Evolutionary conservation across 148 eudicot genomes (phyloP), one percentile per base, ranked within the genome.

Genomic region (Dysphania ambrosioides): DNA sequence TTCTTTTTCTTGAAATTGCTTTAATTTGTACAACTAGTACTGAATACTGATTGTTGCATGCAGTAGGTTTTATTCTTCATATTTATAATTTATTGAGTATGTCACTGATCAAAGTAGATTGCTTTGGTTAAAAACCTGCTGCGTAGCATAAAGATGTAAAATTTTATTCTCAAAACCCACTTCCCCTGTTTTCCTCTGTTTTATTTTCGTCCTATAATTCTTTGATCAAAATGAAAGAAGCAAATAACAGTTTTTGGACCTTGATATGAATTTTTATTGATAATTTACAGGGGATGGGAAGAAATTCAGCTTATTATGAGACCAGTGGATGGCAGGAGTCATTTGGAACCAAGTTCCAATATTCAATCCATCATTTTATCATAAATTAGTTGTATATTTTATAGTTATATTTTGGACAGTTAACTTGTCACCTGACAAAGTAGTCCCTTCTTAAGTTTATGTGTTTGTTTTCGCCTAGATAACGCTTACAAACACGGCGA

Each of bases 261-360:
- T 68, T 44, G 35, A 42, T 16, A n/a, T n/a, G n/a, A n/a, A n/a
- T n/a, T n/a, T n/a, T n/a, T n/a, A n/a, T n/a, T 70, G 2, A 30
- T 24, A 13, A 26, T 44, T 44, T 53, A 40, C 59, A 77, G 80
- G 78, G 72, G 23, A 34, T 3, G 8, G 77, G 68, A 67, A 36
- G 70, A 53, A 71, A 66, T 66, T 78, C 78, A 15, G 72, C 12
- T 2, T 36, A 36, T 66, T 60, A 64, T 26, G 79, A 81, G 55
- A 26, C 27, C 47, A 61, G 71, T 69, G 81, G 76, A 59, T 82
- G 85, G 82, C 79, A 75, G 31, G 82, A 80, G 56, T 64, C 73
- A 55, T 56, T 70, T 64, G 75, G 59, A 47, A 80, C 70, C 65
- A 71, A 70, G 21, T n/a, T 73, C 30, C 24, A 61, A 4, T 13